Percentiles rank a stretch among this genome's conserved stretches.
Evolutionary conservation across 2,329 filamentous ascomycete species (phyloP).

Genomic region (Trichoderma brevicompactum): DNA sequence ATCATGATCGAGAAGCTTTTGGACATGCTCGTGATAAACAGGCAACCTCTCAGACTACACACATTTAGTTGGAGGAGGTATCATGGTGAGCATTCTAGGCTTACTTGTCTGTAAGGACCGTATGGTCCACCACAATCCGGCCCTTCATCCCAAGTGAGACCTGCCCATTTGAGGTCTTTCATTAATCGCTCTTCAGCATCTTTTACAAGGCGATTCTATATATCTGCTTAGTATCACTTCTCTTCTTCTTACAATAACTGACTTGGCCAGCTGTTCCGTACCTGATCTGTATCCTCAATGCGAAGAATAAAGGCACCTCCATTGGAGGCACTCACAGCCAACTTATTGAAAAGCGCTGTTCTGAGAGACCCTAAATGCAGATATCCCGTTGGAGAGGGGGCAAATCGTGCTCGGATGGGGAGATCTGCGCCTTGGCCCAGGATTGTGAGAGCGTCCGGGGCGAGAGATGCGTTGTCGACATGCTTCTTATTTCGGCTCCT

Average conservation of each 20-base stretch:
- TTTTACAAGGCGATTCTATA: slow-evolving; percentile 75
- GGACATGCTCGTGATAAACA: slow-evolving; percentile 72
- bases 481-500: slow-evolving; percentile 36
- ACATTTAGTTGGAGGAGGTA: neutral
- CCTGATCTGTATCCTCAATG: slow-evolving; percentile 94
- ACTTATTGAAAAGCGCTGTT: slow-evolving; percentile 93
- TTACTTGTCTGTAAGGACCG: slow-evolving; percentile 84
- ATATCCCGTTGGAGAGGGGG: slow-evolving; percentile 92
- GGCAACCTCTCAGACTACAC: slow-evolving; percentile 74
- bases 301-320: slow-evolving; percentile 88
- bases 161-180: slow-evolving; percentile 84
- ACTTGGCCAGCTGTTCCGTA: slow-evolving; percentile 45
- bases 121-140: slow-evolving; percentile 79
- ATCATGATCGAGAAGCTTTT: slow-evolving; percentile 69
- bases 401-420: slow-evolving; percentile 70
- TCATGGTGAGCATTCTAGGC: neutral
- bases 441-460: slow-evolving; percentile 36
- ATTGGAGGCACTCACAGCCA: slow-evolving; percentile 79
- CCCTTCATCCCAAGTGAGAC: slow-evolving; percentile 92
- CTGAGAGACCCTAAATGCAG: slow-evolving; percentile 89
- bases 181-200: slow-evolving; percentile 80
- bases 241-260: neutral
- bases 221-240: neutral
- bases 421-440: slow-evolving; percentile 58
- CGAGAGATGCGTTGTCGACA: slow-evolving; percentile 8